Conservation (phyloP, 106 monocot genomes). For the Dendrobium huoshanense region DNA sequence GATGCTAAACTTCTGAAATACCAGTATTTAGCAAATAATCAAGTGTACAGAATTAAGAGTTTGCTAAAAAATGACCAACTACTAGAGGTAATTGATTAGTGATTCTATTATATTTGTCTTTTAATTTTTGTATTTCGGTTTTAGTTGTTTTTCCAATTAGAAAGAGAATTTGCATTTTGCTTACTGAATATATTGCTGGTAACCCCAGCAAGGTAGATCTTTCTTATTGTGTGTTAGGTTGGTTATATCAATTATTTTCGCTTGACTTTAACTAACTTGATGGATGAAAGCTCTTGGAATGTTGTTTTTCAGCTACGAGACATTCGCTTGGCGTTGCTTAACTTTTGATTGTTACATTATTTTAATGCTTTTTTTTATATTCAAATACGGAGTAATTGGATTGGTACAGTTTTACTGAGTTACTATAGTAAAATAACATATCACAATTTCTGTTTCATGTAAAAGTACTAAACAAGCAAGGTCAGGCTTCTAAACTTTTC, state of each 20-base stretch:
- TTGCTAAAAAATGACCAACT: slow-evolving; percentile 96
- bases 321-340: too few relatives aligned
- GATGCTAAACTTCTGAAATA: slow-evolving; percentile 85
- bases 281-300: background rate
- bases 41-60: slow-evolving; percentile 82
- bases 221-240: background rate
- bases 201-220: background rate
- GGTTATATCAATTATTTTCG: background rate
- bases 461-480: background rate
- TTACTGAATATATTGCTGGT: background rate
- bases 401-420: too few relatives aligned
- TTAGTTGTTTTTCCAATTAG: background rate
- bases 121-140: background rate
- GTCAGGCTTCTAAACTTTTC: background rate
- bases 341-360: too few relatives aligned
- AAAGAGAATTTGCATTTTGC: background rate
- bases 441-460: background rate
- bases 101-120: background rate
- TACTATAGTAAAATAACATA: background rate
- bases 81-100: slow-evolving; percentile 54
- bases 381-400: too few relatives aligned
- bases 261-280: background rate
- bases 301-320: background rate
- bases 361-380: too few relatives aligned
- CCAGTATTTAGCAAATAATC: slow-evolving; percentile 68